A percentile compares a stretch with the other conserved stretches of the same genome.
Conservation (phyloP, 2,329 filamentous ascomycete species). For the Claviceps citrina region DNA sequence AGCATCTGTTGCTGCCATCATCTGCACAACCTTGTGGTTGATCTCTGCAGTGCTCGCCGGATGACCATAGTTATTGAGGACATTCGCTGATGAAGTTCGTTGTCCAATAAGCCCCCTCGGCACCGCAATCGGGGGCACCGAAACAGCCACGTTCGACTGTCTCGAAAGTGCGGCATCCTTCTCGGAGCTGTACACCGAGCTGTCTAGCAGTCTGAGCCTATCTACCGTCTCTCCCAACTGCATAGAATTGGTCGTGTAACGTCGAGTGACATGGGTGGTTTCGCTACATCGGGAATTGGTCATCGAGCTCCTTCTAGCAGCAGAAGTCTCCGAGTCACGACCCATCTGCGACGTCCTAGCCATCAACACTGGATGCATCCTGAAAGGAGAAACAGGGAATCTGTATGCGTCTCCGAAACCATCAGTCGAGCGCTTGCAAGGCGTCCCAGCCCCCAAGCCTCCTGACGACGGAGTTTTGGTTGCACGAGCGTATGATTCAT, state of each 20-base stretch:
- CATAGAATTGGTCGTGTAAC: constrained; percentile 5
- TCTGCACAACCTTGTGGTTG: constrained; percentile 19
- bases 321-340: not conserved
- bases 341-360: not conserved
- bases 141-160: not conserved
- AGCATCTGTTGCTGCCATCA: constrained; percentile 21
- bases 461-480: not conserved
- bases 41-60: constrained; percentile 13
- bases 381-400: constrained; percentile 3
- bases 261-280: not conserved
- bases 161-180: not conserved
- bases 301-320: constrained; percentile 3
- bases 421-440: not conserved
- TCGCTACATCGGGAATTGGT: not conserved
- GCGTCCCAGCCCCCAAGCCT: not conserved
- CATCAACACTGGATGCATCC: constrained; percentile 6
- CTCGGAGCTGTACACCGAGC: not conserved
- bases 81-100: not conserved
- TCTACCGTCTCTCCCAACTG: constrained; percentile 2
- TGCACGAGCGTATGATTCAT: not conserved
- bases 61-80: not conserved
- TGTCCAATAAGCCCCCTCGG: not conserved
- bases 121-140: not conserved
- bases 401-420: not conserved
- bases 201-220: constrained; percentile 2